phyloP scores from a whole-genome alignment of 129 eudicot species.

The Logfia minima region DNA sequence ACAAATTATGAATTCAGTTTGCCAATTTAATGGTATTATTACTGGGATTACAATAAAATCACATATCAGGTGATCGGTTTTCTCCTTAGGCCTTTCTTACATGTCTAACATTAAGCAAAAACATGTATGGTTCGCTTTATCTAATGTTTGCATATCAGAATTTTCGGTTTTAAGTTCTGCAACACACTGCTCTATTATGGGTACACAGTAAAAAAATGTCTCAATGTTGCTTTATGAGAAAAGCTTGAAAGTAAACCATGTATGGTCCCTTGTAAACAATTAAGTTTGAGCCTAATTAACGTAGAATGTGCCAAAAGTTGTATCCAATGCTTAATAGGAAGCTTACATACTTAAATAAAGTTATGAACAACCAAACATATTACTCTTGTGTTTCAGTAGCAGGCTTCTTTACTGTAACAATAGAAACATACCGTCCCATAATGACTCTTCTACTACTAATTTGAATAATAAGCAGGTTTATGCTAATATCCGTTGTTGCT shows the following conservation, averaged over 20 bases:
- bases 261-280: neutral
- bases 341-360: too few species aligned
- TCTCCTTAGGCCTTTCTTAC: too few species aligned
- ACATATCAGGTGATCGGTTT: too few species aligned
- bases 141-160: too few species aligned
- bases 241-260: neutral
- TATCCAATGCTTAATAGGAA: neutral
- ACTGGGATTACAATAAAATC: too few species aligned
- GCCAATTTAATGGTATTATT: too few species aligned
- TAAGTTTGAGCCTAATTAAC: neutral
- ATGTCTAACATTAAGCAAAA: too few species aligned
- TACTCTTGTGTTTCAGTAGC: neutral
- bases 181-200: too few species aligned
- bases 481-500: neutral
- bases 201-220: too few species aligned
- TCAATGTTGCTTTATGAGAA: neutral
- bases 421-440: neutral
- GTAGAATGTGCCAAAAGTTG: neutral
- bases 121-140: too few species aligned
- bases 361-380: neutral
- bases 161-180: too few species aligned
- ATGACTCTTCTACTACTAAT: neutral
- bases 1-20: too few species aligned
- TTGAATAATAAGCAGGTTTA: neutral
- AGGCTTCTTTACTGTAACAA: neutral